Conservation (phyloP, 2,329 filamentous ascomycete genomes). For the Talaromyces marneffei region DNA sequence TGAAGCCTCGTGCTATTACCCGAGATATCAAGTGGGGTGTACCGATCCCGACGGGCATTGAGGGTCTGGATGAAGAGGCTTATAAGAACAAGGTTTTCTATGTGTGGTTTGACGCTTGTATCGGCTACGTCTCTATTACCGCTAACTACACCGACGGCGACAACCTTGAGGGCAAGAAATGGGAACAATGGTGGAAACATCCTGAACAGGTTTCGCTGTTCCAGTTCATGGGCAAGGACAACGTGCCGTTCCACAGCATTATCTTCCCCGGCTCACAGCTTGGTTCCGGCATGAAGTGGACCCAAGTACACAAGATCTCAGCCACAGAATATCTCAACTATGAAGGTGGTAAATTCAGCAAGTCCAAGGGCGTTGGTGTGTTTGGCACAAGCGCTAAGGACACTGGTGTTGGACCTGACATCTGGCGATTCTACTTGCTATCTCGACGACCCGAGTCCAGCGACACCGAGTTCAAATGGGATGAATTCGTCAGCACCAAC, state of each 20-base stretch:
- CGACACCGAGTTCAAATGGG: slow-evolving; percentile 88
- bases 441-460: slow-evolving; percentile 77
- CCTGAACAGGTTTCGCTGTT: slow-evolving; percentile 82
- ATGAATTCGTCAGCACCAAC: slow-evolving; percentile 73
- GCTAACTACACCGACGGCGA: slow-evolving; percentile 68
- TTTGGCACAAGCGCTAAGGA: slow-evolving; percentile 87
- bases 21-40: slow-evolving; percentile 88
- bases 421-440: slow-evolving; percentile 91
- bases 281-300: slow-evolving; percentile 80
- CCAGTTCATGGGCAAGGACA: slow-evolving; percentile 94
- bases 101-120: slow-evolving; percentile 88
- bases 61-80: slow-evolving; percentile 40
- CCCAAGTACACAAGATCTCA: slow-evolving; percentile 78
- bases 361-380: slow-evolving; percentile 81
- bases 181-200: slow-evolving; percentile 93
- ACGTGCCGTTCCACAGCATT: slow-evolving; percentile 80
- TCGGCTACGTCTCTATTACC: slow-evolving; percentile 93
- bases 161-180: slow-evolving; percentile 45
- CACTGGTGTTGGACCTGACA: slow-evolving; percentile 74
- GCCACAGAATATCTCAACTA: slow-evolving; percentile 89
- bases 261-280: slow-evolving; percentile 86
- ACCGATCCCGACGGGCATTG: slow-evolving; percentile 41
- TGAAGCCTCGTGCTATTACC: slow-evolving; percentile 83
- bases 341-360: slow-evolving; percentile 86
- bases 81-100: slow-evolving; percentile 80